phyloP scores from a whole-genome alignment of 257 asterid species.

The Cynanchum wilfordii region DNA sequence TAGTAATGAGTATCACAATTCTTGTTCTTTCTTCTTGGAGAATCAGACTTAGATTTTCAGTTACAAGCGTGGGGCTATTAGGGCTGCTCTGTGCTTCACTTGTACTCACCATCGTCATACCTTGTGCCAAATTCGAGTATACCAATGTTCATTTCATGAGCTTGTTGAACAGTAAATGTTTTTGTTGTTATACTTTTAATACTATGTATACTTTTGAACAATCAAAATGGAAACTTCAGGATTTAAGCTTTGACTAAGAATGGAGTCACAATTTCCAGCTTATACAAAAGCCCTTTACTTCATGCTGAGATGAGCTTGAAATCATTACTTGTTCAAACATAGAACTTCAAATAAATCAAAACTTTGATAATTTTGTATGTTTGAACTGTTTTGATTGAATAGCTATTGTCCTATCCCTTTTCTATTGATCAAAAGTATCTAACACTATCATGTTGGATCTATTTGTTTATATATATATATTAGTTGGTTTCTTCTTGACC shows the following conservation, averaged over 20 bases:
- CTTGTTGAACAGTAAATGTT: not conserved
- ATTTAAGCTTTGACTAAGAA: conserved; percentile 3
- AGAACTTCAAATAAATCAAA: not conserved
- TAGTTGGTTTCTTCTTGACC: not conserved
- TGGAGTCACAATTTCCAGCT: not conserved
- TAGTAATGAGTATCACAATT: not conserved
- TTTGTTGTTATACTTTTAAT: not conserved
- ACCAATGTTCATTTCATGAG: not conserved
- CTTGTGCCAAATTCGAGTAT: not conserved
- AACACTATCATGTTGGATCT: not conserved
- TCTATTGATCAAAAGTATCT: not conserved
- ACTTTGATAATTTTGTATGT: not conserved
- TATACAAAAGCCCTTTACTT: not conserved
- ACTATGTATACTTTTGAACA: not conserved
- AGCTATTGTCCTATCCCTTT: not conserved
- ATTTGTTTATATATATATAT: not conserved
- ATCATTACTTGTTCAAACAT: not conserved
- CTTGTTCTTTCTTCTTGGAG: conserved; percentile 4
- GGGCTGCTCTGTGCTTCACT: not conserved
- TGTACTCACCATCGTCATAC: not conserved
- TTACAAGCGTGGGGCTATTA: not conserved
- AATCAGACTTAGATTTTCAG: not conserved
- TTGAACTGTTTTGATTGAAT: not conserved
- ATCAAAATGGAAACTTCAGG: not conserved
- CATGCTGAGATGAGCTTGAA: not conserved